Base-by-base conservation (phyloP, 2,329 filamentous ascomycete genomes). In the Nannizzia gypsea region DNA sequence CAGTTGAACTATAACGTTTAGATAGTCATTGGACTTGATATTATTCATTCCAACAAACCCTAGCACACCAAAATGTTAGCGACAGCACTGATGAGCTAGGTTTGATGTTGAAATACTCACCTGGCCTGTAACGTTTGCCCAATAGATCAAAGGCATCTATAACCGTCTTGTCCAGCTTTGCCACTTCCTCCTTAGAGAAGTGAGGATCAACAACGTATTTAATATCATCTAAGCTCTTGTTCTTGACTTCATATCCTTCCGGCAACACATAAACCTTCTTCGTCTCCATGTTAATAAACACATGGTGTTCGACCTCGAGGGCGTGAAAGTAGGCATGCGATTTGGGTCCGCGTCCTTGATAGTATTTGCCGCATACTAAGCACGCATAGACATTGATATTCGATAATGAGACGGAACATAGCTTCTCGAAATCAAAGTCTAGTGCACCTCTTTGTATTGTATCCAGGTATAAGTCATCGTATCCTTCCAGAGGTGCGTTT, bases 361-460 rank as follows among this genome's bases (percentile, higher is more conserved):
- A 99, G 78, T 99, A 99, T 73, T 90, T 92, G n/a, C 93, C 93
- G 73, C 93, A 99, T 0, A 97, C 89, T 9, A 99, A 82, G 69
- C 93, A 99, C 8, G 93, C 93, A 73, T 99, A 99, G 50, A 99
- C 91, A 71, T 99, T 99, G 77, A 97, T 96, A 72, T 97, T 97
- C 56, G 91, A 96, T 6, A 99, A 81, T 36, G 90, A 95, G 65
- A 99, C 82, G 24, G 92, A 97, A 76, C 93, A 99, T 11, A 96
- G 83, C 79, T 99, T 99, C 72, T 99, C 93, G 72, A 99, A 99
- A 74, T 99, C 93, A 71, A 97, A 97, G 74, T 99, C 93, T 60
- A 97, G 85, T 54, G 96, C 86, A 69, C 86, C 84, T 68, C 93
- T 89, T 73, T 96, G 85, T 75, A 99, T 95, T 11, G 93, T 97